Base-by-base conservation (phyloP, 768 basidiomycete genomes). In the Lentinula guzmanii region DNA sequence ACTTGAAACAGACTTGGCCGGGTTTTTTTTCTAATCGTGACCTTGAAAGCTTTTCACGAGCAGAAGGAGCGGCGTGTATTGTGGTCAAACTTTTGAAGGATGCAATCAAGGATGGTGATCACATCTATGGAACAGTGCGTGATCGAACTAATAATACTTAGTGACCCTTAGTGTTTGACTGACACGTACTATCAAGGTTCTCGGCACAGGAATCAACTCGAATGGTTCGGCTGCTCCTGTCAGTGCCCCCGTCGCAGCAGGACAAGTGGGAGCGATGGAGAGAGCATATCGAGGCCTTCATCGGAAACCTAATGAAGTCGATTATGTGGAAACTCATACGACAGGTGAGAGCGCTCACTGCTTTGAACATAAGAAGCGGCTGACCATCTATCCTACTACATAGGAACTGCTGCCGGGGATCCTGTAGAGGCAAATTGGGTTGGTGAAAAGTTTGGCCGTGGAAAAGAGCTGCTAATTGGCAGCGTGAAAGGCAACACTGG, bases 391-490 rank as follows among this genome's bases (percentile, higher is more conserved):
- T 9, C 16, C 7, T 10, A 52, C 15, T 54, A 21, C 21, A 21
- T 54, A 70, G 72, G 73, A 1, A 82, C 82, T 2, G 74, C 76
- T 43, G 72, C 68, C 35, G 82, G 81, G 0, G 82, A 83, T 62
- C 81, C 82, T 1, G 77, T 74, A 1, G 82, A 83, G 65, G 77
- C 77, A 9, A 82, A 82, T 60, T 78, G 77, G 69, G 77, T 79
- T 24, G 63, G 64, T 67, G 57, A 65, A 73, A 15, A 65, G 67
- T 10, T 60, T 50, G 35, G 10, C 1, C 46, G 58, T n/a, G 35
- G 51, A 9, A 16, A 37, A 5, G 70, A 71, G 7, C 73, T 74
- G 2, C 31, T 76, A 13, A 68, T 79, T 10, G 79, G 79, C 4
- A 79, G 77, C 58, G 73, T 80, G 6, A 81, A 80, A 62, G 78